Conservation (phyloP, 345 rosid species). For the Atalantia buxifolia region DNA sequence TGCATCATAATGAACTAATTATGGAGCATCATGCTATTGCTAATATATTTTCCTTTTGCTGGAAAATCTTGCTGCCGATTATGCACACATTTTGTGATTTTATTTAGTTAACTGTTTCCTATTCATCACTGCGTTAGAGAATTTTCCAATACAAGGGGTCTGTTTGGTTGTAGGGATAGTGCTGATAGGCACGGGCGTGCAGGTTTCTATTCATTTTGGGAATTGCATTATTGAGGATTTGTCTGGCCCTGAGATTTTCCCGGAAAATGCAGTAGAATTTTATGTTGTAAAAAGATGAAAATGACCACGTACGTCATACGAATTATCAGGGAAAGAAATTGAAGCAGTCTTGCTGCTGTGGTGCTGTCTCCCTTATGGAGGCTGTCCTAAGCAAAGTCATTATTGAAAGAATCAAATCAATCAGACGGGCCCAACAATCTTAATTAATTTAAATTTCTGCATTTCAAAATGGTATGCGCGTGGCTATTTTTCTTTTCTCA, state of each 20-base stretch:
- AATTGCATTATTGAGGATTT: conserved; percentile 21
- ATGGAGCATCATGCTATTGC: not conserved
- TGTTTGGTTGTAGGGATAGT: conserved; percentile 18
- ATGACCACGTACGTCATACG: not conserved
- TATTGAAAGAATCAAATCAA: conserved; percentile 9
- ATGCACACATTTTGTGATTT: not conserved
- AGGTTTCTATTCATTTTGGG: conserved; percentile 21
- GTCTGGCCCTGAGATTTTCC: conserved; percentile 16
- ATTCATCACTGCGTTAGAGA: not conserved
- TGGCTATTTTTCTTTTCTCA: not conserved
- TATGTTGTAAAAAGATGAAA: not conserved
- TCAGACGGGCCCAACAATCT: conserved; percentile 1
- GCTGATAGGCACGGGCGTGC: conserved; percentile 11
- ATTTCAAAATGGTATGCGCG: not conserved
- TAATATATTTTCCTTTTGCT: not conserved
- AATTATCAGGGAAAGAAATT: not conserved
- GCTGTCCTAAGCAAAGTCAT: conserved; percentile 7
- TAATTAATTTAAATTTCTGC: not conserved
- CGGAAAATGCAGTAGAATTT: conserved; percentile 4
- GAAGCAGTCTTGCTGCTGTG: not conserved
- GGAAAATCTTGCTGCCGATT: not conserved
- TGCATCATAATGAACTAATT: not conserved
- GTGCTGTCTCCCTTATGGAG: conserved; percentile 19
- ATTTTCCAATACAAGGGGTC: not conserved
- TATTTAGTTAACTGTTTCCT: not conserved